Evolutionary conservation across 495 filamentous ascomycete genomes (phyloP).

Genomic region (Penicillium goetzii): DNA sequence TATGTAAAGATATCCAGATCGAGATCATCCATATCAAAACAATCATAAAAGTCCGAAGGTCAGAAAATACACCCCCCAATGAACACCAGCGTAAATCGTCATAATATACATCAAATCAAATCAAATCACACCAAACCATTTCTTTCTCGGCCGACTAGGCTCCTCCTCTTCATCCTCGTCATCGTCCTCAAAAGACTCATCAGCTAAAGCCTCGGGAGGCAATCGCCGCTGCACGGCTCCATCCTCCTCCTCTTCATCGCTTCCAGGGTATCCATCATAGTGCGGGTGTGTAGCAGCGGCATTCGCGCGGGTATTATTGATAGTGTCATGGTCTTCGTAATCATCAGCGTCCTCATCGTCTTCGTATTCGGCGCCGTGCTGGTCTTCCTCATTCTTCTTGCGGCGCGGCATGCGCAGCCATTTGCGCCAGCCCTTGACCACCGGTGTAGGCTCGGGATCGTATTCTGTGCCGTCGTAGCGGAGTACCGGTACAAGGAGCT

Average conservation of each 20-base stretch:
- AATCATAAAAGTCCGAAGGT: conserved; percentile 18
- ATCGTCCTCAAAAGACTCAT: conserved; percentile 21
- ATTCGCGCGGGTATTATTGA: conserved; percentile 35
- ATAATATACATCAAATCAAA: conserved; percentile 35
- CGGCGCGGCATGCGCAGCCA: conserved; percentile 39
- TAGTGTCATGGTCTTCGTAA: conserved; percentile 35
- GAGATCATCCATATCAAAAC: conserved; percentile 11
- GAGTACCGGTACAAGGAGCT: conserved; percentile 80
- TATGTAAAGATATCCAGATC: conserved; percentile 1
- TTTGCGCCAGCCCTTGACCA: conserved; percentile 51
- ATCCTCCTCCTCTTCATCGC: conserved; percentile 29
- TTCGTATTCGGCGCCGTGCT: conserved; percentile 20
- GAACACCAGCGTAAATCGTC: conserved; percentile 17
- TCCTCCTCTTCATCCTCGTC: conserved; percentile 28
- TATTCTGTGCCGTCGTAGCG: conserved; percentile 53
- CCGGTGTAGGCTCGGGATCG: conserved; percentile 41
- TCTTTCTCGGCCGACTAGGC: conserved; percentile 31
- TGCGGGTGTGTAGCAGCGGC: conserved; percentile 23
- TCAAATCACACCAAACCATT: conserved; percentile 52
- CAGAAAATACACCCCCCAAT: background rate
- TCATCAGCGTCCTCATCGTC: conserved; percentile 30
- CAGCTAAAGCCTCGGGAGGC: conserved; percentile 24
- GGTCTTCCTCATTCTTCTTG: conserved; percentile 30
- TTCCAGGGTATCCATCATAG: conserved; percentile 34
- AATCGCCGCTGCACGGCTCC: conserved; percentile 27